Evolutionary conservation across 805 yeast species (phyloP).

Genomic region (Wickerhamomyces kurtzmanii): DNA sequence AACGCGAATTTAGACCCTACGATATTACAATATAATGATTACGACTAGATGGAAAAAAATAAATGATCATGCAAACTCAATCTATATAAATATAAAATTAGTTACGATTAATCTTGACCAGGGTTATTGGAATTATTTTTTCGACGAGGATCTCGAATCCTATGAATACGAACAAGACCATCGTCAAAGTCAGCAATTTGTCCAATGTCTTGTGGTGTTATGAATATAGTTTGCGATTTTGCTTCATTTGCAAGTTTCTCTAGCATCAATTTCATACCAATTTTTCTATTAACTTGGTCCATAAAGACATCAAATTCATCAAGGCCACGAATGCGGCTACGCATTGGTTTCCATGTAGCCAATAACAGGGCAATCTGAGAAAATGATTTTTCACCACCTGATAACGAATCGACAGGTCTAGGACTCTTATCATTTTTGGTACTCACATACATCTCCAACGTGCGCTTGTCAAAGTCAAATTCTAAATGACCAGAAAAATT

Average conservation of each 20-base stretch:
- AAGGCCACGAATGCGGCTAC: slow-evolving; percentile 75
- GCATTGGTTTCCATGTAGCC: slow-evolving; percentile 92
- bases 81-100: too few relatives aligned
- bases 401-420: slow-evolving; percentile 71
- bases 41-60: too few relatives aligned
- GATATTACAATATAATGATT: too few relatives aligned
- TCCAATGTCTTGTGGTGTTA: slow-evolving; percentile 87
- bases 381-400: slow-evolving; percentile 96
- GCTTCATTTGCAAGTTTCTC: slow-evolving; percentile 54
- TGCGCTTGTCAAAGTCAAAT: slow-evolving; percentile 44
- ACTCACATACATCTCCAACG: slow-evolving; percentile 49
- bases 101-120: too few relatives aligned
- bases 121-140: too few relatives aligned
- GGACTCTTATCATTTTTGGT: slow-evolving; percentile 48
- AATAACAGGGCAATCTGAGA: slow-evolving; percentile 82
- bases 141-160: slow-evolving; percentile 40
- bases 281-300: slow-evolving; percentile 86
- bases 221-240: slow-evolving; percentile 79
- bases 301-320: slow-evolving; percentile 97
- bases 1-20: too few relatives aligned
- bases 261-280: slow-evolving; percentile 67
- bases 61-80: too few relatives aligned
- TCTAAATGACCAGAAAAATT: slow-evolving; percentile 66
- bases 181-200: slow-evolving; percentile 53
- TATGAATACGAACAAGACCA: slow-evolving; percentile 52